Conservation (phyloP, 2,329 filamentous ascomycete genomes). For the Cladosporium austrohemisphaericum region DNA sequence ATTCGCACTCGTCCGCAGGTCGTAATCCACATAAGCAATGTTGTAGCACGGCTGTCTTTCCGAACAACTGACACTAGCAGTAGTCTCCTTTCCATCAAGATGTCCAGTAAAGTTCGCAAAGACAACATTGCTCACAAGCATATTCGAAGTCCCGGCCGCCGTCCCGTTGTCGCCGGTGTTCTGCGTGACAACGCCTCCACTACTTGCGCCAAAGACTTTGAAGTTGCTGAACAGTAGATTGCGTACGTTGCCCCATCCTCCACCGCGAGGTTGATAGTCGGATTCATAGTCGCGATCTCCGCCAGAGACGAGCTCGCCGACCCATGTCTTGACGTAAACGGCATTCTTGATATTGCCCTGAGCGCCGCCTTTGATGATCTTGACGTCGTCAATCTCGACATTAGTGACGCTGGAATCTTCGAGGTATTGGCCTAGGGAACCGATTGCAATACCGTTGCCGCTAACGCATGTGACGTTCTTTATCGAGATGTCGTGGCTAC, state of each 20-base stretch:
- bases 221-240: slow-evolving; percentile 54
- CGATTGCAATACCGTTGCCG: slow-evolving; percentile 52
- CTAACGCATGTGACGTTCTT: slow-evolving; percentile 54
- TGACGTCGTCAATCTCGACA: slow-evolving; percentile 46
- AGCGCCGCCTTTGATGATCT: slow-evolving; percentile 44
- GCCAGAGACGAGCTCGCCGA: slow-evolving; percentile 47
- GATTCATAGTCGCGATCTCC: slow-evolving; percentile 44
- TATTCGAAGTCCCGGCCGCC: slow-evolving; percentile 46
- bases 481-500: slow-evolving; percentile 56
- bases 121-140: slow-evolving; percentile 48
- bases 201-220: slow-evolving; percentile 43
- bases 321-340: slow-evolving; percentile 57
- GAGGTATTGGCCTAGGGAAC: slow-evolving; percentile 53
- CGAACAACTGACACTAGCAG: slow-evolving; percentile 47
- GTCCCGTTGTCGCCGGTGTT: slow-evolving; percentile 50
- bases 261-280: slow-evolving; percentile 47
- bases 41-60: slow-evolving; percentile 50
- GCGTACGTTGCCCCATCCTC: slow-evolving; percentile 51
- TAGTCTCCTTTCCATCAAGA: slow-evolving; percentile 29
- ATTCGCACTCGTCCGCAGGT: slow-evolving; percentile 33
- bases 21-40: slow-evolving; percentile 45
- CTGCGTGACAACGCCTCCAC: slow-evolving; percentile 45
- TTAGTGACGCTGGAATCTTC: slow-evolving; percentile 53
- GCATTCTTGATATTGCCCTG: slow-evolving; percentile 42
- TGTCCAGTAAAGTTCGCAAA: slow-evolving; percentile 53